Evolutionary conservation across 2,329 filamentous ascomycete species (phyloP), one percentile per base, ranked within the genome.

Genomic region (Hirsutella thompsonii): DNA sequence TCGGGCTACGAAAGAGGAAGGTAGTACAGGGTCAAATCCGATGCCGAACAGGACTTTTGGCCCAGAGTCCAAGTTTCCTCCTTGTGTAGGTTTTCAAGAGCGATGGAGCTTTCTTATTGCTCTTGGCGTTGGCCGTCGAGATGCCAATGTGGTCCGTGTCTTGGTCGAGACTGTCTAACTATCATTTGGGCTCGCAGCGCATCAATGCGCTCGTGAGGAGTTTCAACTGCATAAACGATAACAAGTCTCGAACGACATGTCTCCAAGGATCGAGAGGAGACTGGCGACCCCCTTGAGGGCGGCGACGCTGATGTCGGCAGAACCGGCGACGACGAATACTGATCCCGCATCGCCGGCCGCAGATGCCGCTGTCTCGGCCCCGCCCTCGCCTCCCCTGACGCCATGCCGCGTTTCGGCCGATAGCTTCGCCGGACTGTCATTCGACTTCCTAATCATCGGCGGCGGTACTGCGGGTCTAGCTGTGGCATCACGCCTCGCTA

Each of bases 401-500:
- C 32, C 32, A 18, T 34, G 32, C 14, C 32, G 32, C 14, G n/a
- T 34, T 21, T 42, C 45, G 19, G 33, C 38, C 8, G 51, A 52
- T 18, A 48, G 47, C 11, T 60, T 60, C 38, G 42, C 42, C 14
- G 41, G 42, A 2, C 49, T 42, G 8, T 19, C 33, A 20, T 61
- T 57, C 32, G 54, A 58, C 44, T 62, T 55, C 42, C 47, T 74
- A 32, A 51, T 76, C 42, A 54, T 74, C 19, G 72, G 73, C 26
- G 72, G 72, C 29, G 72, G 72, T 6, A 74, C 69, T 6, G 69
- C 70, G 13, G 72, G 72, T 14, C 57, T 76, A n/a, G 63, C 62
- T 2, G 55, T 76, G 8, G 69, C 68, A 9, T 55, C 65, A 8
- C 62, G 68, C 1, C 57, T 77, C 3, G 63, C 66, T 3, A 62